Conservation (phyloP, 2,329 filamentous ascomycete species). For the Colletotrichum lupini region DNA sequence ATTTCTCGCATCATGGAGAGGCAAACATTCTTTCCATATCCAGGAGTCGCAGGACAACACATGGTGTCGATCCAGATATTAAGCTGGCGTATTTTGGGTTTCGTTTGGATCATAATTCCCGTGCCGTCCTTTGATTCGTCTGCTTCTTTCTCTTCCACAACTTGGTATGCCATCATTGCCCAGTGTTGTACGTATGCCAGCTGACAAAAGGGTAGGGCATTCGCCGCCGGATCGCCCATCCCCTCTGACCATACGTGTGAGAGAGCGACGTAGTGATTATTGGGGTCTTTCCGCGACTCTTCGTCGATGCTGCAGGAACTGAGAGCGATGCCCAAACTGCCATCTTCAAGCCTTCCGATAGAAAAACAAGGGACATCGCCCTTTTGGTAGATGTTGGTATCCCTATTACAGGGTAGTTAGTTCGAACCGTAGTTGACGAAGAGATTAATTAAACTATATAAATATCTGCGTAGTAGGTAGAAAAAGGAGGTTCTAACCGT, state of each 20-base stretch:
- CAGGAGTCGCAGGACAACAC: slow-evolving; percentile 10
- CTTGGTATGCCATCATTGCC: slow-evolving; percentile 4
- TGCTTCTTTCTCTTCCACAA: background rate
- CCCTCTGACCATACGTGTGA: slow-evolving; percentile 22
- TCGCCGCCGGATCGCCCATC: slow-evolving; percentile 2
- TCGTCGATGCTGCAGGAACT: background rate
- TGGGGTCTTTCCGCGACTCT: slow-evolving; percentile 2
- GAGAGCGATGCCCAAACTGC: background rate
- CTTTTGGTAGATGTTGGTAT: slow-evolving; percentile 11
- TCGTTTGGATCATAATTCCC: background rate
- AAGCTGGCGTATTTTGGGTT: background rate
- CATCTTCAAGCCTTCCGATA: slow-evolving; percentile 9
- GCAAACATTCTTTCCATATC: slow-evolving; percentile 15
- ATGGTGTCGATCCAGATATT: slow-evolving; percentile 19
- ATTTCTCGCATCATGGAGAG: slow-evolving; percentile 18
- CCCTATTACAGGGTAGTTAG: too few species aligned
- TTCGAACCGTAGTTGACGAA: too few species aligned
- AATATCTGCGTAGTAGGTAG: too few species aligned
- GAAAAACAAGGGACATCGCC: slow-evolving; percentile 16
- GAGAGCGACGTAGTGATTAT: slow-evolving; percentile 17
- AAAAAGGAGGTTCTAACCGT: too few species aligned
- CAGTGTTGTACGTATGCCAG: slow-evolving; percentile 8
- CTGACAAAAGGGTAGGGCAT: slow-evolving; percentile 20
- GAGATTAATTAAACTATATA: too few species aligned
- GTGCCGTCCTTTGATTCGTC: background rate